Evolutionary conservation across 805 yeast species (phyloP), one percentile per base, ranked within the genome.

Genomic region (Wickerhamomyces ciferrii): DNA sequence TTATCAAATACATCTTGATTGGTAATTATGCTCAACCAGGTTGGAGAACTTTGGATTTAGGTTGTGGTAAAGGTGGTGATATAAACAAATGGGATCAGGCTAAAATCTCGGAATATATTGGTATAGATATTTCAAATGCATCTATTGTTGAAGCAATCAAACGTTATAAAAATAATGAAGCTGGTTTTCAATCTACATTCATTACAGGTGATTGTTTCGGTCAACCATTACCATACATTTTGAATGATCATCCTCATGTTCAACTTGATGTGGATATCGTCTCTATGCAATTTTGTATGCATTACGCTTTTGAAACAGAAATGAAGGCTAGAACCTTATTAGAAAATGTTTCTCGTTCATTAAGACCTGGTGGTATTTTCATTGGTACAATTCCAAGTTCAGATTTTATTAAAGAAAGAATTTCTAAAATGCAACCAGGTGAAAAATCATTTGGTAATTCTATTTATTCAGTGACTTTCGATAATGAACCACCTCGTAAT

Each of bases 11-110:
- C 61, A 87, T 90, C 59, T 68, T 92, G 9, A 81, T 94, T 45
- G 83, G 84, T 46, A 86, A 84, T 54, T 83, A 73, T 64, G 79
- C 84, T 2, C 69, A 69, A 32, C 69, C 71, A 41, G 68, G 78
- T 50, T 75, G 76, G 37, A 73, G 76, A 19, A 89, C 85, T 1
- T 68, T 94, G 18, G 99, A 94, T 60, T 66, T 92, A 46, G 97
- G 97, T 15, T 91, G 98, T 66, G 99, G 99, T 14, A 95, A 94
- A 63, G 99, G 99, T 44, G 99, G 99, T 24, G 99, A 94, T 68
- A 69, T 94, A 58, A 80, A 85, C 55, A 94, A 94, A 63, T 92
- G 96, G 82, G 86, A 83, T 43, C 79, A 79, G 54, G 84, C 88
- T 1, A 70, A 78, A 19, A 77, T 88, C 2, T 75, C 79, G 20